These are phyloP conservation scores for Fibroporia radiculosa DNA, from an alignment of 768 basidiomycete genomes.

Conservation along the genomic window DNA sequence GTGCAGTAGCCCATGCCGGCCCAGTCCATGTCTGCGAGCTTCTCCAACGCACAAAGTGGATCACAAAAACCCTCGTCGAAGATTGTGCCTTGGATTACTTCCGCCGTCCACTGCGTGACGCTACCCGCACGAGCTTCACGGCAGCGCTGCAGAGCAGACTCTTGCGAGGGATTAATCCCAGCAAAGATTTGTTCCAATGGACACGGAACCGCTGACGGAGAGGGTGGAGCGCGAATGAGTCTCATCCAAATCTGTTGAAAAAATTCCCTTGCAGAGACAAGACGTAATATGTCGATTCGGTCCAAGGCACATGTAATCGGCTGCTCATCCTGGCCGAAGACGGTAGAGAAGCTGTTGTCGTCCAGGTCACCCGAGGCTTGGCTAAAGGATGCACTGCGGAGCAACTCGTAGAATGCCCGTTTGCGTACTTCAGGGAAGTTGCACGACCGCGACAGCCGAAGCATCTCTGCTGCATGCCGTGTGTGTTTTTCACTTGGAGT, in stretches of 20 bases:
- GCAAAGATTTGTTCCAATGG: slow-evolving; percentile 10
- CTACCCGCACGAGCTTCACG: slow-evolving; percentile 6
- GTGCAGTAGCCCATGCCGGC: slow-evolving; percentile 26
- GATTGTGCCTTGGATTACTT: slow-evolving; percentile 16
- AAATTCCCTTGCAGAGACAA: slow-evolving; percentile 18
- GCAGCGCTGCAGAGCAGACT: slow-evolving; percentile 5
- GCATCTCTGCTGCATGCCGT: slow-evolving; percentile 22
- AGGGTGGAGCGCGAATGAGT: slow-evolving; percentile 14
- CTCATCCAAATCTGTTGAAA: slow-evolving; percentile 17
- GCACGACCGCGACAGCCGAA: slow-evolving; percentile 24
- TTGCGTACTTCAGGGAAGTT: slow-evolving; percentile 25
- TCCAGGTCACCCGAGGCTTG: slow-evolving; percentile 11
- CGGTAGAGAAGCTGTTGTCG: background rate
- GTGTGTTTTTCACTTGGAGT: background rate
- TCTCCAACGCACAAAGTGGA: slow-evolving; percentile 28
- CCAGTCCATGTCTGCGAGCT: slow-evolving; percentile 23
- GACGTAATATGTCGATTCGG: slow-evolving; percentile 15
- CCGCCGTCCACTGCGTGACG: slow-evolving; percentile 10
- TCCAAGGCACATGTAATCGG: slow-evolving; percentile 2
- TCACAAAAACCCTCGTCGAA: slow-evolving; percentile 25
- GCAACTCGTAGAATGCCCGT: slow-evolving; percentile 34
- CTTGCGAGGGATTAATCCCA: background rate
- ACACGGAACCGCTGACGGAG: slow-evolving; percentile 14
- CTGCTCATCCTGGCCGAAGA: background rate
- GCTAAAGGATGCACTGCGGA: slow-evolving; percentile 23